Evolutionary conservation across 495 filamentous ascomycete species (phyloP).

Genomic region (Hypomontagnella monticulosa): DNA sequence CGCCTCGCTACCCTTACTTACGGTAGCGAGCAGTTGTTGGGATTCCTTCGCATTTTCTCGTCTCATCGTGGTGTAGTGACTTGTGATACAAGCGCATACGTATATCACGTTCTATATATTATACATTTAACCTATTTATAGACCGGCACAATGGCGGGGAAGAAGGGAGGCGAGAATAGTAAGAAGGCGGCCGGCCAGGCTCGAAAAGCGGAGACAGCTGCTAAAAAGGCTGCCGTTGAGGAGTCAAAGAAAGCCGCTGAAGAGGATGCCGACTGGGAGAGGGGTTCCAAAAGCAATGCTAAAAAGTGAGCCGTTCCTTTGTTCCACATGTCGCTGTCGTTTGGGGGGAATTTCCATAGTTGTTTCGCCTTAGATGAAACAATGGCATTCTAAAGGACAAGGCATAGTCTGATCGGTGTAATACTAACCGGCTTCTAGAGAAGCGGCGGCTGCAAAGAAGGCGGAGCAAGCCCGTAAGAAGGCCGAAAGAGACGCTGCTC

Average conservation of each 20-base stretch:
- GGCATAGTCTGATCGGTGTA: not conserved
- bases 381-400: not conserved
- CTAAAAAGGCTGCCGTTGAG: conserved; percentile 75
- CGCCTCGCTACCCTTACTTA: not conserved
- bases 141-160: conserved; percentile 70
- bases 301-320: conserved; percentile 74
- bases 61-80: not conserved
- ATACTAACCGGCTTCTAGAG: conserved; percentile 59
- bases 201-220: conserved; percentile 88
- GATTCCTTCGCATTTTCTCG: not conserved
- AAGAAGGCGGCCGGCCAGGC: conserved; percentile 94
- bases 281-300: conserved; percentile 81
- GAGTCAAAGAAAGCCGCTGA: conserved; percentile 70
- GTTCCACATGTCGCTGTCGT: conserved; percentile 1
- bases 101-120: not conserved
- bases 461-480: conserved; percentile 87
- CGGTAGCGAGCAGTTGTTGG: not conserved
- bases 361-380: not conserved
- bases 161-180: conserved; percentile 79
- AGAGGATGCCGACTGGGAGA: conserved; percentile 83
- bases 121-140: too few relatives aligned
- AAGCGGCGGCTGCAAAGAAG: conserved; percentile 85
- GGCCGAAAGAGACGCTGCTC: conserved; percentile 82
- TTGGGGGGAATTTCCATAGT: not conserved
- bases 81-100: not conserved